A percentile compares a stretch with the other conserved stretches of the same genome.
Evolutionary conservation across 495 filamentous ascomycete genomes (phyloP).

Genomic region (Podospora australis): DNA sequence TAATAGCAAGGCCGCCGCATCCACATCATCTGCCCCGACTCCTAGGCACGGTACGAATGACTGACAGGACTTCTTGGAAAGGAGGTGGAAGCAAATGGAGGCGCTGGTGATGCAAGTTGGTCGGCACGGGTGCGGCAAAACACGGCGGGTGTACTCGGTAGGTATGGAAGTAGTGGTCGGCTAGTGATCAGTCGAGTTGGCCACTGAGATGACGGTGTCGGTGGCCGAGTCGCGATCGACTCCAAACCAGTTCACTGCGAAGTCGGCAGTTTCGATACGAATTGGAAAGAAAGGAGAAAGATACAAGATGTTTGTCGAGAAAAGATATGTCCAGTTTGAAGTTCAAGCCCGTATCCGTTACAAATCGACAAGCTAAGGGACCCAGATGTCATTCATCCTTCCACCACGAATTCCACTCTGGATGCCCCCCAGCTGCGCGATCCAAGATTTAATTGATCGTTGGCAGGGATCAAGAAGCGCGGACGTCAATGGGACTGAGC

Average conservation of each 20-base stretch:
- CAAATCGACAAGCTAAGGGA: too few relatives aligned
- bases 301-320: too few relatives aligned
- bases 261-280: too few relatives aligned
- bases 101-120: conserved; percentile 4
- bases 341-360: too few relatives aligned
- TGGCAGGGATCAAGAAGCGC: conserved; percentile 5
- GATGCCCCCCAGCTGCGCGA: not conserved
- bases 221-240: too few relatives aligned
- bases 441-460: not conserved
- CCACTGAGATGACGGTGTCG: not conserved
- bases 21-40: not conserved
- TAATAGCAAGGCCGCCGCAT: not conserved
- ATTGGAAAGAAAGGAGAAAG: too few relatives aligned
- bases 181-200: not conserved
- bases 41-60: not conserved
- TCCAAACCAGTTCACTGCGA: too few relatives aligned
- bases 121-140: conserved; percentile 15
- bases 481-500: too few relatives aligned
- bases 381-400: not conserved
- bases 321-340: too few relatives aligned
- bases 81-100: not conserved
- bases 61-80: not conserved
- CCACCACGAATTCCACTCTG: too few relatives aligned
- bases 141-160: conserved; percentile 10
- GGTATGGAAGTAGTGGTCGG: not conserved